Evolutionary conservation across 306 rosid genomes (phyloP).

Genomic region (Pterocarpus macrocarpus): DNA sequence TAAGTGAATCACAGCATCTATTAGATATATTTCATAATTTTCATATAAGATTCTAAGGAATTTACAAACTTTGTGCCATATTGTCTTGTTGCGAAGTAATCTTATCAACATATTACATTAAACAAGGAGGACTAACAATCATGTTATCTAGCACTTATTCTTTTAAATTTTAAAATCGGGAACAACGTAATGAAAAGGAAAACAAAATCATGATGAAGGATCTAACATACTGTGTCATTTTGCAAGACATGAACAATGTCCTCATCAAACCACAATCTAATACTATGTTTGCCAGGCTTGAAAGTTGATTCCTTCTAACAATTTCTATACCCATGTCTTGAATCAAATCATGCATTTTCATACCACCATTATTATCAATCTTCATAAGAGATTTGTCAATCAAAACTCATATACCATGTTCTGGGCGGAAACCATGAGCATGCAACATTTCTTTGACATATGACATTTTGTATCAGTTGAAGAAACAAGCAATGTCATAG

Average conservation of each 20-base stretch:
- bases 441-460: slow-evolving; percentile 12
- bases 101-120: not conserved
- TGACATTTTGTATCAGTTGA: not conserved
- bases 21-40: not conserved
- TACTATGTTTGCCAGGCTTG: not conserved
- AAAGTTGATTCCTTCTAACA: not conserved
- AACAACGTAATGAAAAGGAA: too few species aligned
- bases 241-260: not conserved
- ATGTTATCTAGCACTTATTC: too few species aligned
- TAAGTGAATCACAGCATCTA: not conserved
- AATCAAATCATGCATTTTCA: slow-evolving; percentile 18
- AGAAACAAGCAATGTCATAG: slow-evolving; percentile 25
- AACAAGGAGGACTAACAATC: too few species aligned
- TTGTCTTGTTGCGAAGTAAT: too few species aligned
- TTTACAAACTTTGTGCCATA: not conserved
- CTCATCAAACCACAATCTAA: slow-evolving; percentile 17
- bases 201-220: not conserved
- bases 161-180: too few species aligned
- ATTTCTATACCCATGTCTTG: slow-evolving; percentile 31
- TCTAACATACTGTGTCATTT: not conserved
- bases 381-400: not conserved
- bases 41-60: not conserved
- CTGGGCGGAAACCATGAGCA: not conserved
- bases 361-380: not conserved
- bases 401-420: not conserved